phyloP scores from a whole-genome alignment of 164 flowering plant genomes.

The Amborella trichopoda region DNA sequence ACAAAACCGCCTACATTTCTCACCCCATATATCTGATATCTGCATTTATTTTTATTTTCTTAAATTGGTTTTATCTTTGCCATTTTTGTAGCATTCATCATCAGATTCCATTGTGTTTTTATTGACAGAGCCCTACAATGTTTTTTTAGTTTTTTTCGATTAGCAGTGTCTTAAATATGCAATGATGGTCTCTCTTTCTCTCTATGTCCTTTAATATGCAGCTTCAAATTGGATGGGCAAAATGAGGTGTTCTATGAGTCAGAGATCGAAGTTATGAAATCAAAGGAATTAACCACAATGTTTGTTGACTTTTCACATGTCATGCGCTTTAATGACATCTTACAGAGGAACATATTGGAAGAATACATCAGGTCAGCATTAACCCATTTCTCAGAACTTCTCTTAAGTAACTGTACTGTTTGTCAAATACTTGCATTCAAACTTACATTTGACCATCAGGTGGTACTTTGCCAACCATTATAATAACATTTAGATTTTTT shows the following conservation, averaged over 20 bases:
- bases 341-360: slow-evolving; percentile 72
- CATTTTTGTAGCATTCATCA: neutral
- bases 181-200: neutral
- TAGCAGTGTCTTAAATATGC: neutral
- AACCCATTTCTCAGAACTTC: too few relatives aligned
- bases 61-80: neutral
- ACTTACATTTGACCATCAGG: too few relatives aligned
- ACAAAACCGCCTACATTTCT: too few relatives aligned
- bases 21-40: neutral
- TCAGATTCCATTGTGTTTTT: neutral
- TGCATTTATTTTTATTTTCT: neutral
- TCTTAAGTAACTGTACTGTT: too few relatives aligned
- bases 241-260: slow-evolving; percentile 45
- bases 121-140: neutral
- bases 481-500: too few relatives aligned
- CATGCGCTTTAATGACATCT: slow-evolving; percentile 56
- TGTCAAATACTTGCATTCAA: too few relatives aligned
- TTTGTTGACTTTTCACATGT: slow-evolving; percentile 94
- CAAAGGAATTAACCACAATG: slow-evolving; percentile 72
- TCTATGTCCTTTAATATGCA: slow-evolving; percentile 6
- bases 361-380: slow-evolving; percentile 64
- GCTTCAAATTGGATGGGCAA: slow-evolving; percentile 33
- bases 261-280: slow-evolving; percentile 64
- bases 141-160: neutral
- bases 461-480: too few relatives aligned